These are phyloP conservation scores for Elasticomyces elasticus DNA, from an alignment of 495 filamentous ascomycete genomes.

Conservation along the genomic window DNA sequence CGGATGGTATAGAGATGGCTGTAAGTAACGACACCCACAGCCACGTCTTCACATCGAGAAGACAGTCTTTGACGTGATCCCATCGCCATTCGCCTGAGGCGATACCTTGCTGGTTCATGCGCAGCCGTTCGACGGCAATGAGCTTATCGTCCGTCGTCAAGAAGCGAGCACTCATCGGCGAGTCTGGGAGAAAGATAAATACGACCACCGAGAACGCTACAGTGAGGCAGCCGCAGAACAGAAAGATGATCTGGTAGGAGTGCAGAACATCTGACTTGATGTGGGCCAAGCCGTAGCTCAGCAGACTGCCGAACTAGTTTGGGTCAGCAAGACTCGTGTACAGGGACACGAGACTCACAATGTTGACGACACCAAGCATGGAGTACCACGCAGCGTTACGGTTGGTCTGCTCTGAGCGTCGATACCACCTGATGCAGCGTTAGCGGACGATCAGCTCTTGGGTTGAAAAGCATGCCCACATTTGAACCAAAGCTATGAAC, in stretches of 20 bases:
- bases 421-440: conserved; percentile 37
- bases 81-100: conserved; percentile 50
- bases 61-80: conserved; percentile 52
- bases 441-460: not conserved
- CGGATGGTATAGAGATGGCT: conserved; percentile 46
- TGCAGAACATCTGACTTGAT: conserved; percentile 43
- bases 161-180: conserved; percentile 43
- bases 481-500: conserved; percentile 51
- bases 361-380: conserved; percentile 42
- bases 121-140: conserved; percentile 51
- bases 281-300: conserved; percentile 52
- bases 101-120: conserved; percentile 55
- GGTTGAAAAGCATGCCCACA: conserved; percentile 31
- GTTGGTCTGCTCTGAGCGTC: conserved; percentile 49
- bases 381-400: conserved; percentile 50
- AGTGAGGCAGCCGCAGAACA: conserved; percentile 42
- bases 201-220: conserved; percentile 32
- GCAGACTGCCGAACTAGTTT: conserved; percentile 31
- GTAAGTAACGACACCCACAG: conserved; percentile 54
- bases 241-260: conserved; percentile 51
- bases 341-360: conserved; percentile 23
- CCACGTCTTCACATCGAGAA: conserved; percentile 56
- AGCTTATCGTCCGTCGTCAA: conserved; percentile 49
- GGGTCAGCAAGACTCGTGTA: not conserved
- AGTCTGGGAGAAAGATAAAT: conserved; percentile 20